Base-by-base conservation (phyloP, 73 alveolate species). In the Uronychia binucleata region DNA sequence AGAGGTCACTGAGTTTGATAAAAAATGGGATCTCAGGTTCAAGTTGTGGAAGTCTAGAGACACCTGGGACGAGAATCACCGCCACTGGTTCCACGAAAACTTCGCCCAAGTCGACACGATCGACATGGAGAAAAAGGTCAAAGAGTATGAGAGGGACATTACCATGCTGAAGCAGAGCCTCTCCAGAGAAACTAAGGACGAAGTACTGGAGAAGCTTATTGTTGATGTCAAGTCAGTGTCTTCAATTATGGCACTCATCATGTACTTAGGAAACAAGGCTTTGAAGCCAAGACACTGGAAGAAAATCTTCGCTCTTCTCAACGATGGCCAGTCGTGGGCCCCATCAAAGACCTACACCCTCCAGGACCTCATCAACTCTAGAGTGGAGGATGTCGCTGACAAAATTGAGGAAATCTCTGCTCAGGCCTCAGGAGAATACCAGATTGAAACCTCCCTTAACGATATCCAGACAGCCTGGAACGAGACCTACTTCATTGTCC, bases 371-470 rank as follows among this genome's bases (percentile, higher is more conserved):
- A 85, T 93, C 19, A 91, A 93, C 31, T 92, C 89, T 58, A 98
- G 98, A 11, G 97, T 96, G 13, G 83, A 91, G 77, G 93, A 95
- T 31, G 98, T 95, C 58, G 92, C 90, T 28, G 99, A 98, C 77
- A 93, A 95, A 90, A 94, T 98, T 28, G 99, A 96, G 85, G 99
- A 98, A 81, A 98, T 98, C 31, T 95, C 99, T 57, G 98, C 99
- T 0, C 93, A 93, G 74, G 99, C 99, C 57, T 92, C 98, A 26
- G 99, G 99, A 67, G 99, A 98, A 86, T 98, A 94, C 77, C 90
- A 96, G 67, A 97, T 98, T 33, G 98, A 96, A 94, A 90, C 90
- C 82, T 86, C 96, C 59, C 82, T 97, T 0, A 97, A 97, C 76
- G 99, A 97, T 81, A 97, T 98, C 57, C 87, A 95, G 26, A 84